Conservation (phyloP, 352 stramenopile species). For the Peronospora belbahrii region DNA sequence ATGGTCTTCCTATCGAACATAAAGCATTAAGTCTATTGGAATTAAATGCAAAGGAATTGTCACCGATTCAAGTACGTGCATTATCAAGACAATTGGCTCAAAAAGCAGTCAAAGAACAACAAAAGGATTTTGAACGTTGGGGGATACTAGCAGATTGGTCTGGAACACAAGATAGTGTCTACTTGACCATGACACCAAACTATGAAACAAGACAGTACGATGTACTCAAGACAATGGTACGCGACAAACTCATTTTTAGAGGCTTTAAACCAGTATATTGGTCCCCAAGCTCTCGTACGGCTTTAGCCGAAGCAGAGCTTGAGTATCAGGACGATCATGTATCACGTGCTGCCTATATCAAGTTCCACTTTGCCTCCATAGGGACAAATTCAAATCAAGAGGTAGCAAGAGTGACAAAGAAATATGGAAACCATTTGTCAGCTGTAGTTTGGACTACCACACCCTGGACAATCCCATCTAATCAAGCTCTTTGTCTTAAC, state of each 20-base stretch:
- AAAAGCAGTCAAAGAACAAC: slow-evolving; percentile 91
- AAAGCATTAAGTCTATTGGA: slow-evolving; percentile 94
- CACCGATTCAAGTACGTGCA: slow-evolving; percentile 88
- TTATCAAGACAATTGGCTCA: slow-evolving; percentile 88
- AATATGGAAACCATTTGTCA: slow-evolving; percentile 40
- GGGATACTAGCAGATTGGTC: slow-evolving; percentile 87
- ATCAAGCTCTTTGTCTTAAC: slow-evolving; percentile 96
- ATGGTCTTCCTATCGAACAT: slow-evolving; percentile 98
- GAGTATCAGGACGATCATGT: slow-evolving; percentile 97
- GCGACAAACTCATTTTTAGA: slow-evolving; percentile 93
- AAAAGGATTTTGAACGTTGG: slow-evolving; percentile 90
- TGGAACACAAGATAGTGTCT: slow-evolving; percentile 65
- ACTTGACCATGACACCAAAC: slow-evolving; percentile 91
- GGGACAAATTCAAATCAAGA: slow-evolving; percentile 14
- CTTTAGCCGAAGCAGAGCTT: slow-evolving; percentile 97
- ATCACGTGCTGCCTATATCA: slow-evolving; percentile 93
- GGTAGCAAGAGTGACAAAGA: slow-evolving; percentile 19
- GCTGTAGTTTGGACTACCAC: slow-evolving; percentile 97
- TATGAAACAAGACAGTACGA: slow-evolving; percentile 96
- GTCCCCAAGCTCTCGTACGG: slow-evolving; percentile 94
- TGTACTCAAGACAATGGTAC: slow-evolving; percentile 96
- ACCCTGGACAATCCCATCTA: slow-evolving; percentile 97
- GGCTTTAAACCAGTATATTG: slow-evolving; percentile 98
- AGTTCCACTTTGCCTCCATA: slow-evolving; percentile 56
- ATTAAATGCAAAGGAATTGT: slow-evolving; percentile 39